A percentile compares a stretch with the other conserved stretches of the same genome.
phyloP scores from a whole-genome alignment of 2,329 filamentous ascomycete species.

The Fusarium odoratissimum region DNA sequence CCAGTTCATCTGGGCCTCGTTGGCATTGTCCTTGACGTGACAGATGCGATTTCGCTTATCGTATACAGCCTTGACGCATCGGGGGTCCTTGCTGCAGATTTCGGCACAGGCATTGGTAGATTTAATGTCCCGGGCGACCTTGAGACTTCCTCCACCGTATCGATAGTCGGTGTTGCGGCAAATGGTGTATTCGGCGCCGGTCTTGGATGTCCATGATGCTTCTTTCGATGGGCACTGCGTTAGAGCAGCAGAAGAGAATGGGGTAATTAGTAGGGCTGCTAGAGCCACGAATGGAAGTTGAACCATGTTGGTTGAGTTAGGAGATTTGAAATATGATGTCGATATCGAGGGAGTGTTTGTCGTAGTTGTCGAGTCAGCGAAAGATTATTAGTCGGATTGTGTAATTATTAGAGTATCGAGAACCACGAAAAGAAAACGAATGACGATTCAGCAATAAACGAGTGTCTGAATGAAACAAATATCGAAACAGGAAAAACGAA shows the following conservation, averaged over 20 bases:
- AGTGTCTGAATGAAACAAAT: conserved; percentile 9
- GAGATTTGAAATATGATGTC: not conserved
- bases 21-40: conserved; percentile 31
- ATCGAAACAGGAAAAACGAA: conserved; percentile 5
- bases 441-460: conserved; percentile 2
- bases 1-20: conserved; percentile 23
- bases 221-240: conserved; percentile 29
- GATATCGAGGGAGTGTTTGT: not conserved
- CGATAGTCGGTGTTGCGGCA: conserved; percentile 32
- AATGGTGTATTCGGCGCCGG: conserved; percentile 14
- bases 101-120: conserved; percentile 26
- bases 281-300: conserved; percentile 24
- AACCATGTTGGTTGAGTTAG: conserved; percentile 5
- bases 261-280: conserved; percentile 24
- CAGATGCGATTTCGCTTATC: conserved; percentile 28
- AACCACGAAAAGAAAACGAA: not conserved
- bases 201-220: conserved; percentile 11
- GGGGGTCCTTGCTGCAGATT: conserved; percentile 33
- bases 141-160: conserved; percentile 20
- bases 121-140: conserved; percentile 8
- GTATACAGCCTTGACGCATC: conserved; percentile 35
- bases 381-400: not conserved
- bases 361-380: not conserved
- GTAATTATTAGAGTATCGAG: not conserved
- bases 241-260: conserved; percentile 22